phyloP scores from a whole-genome alignment of 2,329 filamentous ascomycete species.

The Meredithiella fracta region DNA sequence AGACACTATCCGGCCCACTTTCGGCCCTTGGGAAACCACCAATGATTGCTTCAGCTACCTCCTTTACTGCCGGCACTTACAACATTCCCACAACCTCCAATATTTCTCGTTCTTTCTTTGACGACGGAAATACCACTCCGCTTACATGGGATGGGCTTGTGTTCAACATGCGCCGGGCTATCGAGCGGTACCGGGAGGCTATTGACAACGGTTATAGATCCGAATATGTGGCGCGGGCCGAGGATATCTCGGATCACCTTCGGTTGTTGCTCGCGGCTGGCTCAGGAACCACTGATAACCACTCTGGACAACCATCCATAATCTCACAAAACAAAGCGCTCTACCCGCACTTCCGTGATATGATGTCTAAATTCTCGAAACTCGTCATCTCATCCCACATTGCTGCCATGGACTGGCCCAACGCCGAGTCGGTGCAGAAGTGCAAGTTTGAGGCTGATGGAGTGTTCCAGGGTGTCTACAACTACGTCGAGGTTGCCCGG shows the following conservation, averaged over 20 bases:
- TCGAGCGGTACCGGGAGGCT: constrained; percentile 81
- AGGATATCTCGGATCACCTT: constrained; percentile 94
- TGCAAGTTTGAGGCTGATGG: constrained; percentile 96
- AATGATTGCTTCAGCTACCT: constrained; percentile 41
- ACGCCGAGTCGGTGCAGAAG: constrained; percentile 83
- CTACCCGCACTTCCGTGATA: constrained; percentile 93
- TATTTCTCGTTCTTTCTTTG: constrained; percentile 72
- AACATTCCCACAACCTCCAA: constrained; percentile 40
- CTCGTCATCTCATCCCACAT: constrained; percentile 95
- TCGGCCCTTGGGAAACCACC: constrained; percentile 24
- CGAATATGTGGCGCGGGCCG: constrained; percentile 85
- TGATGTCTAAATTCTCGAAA: constrained; percentile 99
- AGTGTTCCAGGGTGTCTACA: constrained; percentile 82
- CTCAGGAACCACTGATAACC: constrained; percentile 94
- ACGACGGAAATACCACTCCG: constrained; percentile 64
- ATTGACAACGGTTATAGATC: constrained; percentile 68
- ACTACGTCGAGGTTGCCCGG: constrained; percentile 87
- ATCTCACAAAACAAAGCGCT: constrained; percentile 95
- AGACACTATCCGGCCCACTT: constrained; percentile 36
- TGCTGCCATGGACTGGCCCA: constrained; percentile 87
- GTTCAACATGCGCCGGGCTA: constrained; percentile 78
- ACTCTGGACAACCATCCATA: constrained; percentile 97
- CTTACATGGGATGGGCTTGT: constrained; percentile 82
- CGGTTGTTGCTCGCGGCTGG: constrained; percentile 86
- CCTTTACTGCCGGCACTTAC: constrained; percentile 43